A percentile compares a stretch with the other conserved stretches of the same genome.
phyloP scores from a whole-genome alignment of 2,329 filamentous ascomycete species.

The Chrysosphaeria jannelii region DNA sequence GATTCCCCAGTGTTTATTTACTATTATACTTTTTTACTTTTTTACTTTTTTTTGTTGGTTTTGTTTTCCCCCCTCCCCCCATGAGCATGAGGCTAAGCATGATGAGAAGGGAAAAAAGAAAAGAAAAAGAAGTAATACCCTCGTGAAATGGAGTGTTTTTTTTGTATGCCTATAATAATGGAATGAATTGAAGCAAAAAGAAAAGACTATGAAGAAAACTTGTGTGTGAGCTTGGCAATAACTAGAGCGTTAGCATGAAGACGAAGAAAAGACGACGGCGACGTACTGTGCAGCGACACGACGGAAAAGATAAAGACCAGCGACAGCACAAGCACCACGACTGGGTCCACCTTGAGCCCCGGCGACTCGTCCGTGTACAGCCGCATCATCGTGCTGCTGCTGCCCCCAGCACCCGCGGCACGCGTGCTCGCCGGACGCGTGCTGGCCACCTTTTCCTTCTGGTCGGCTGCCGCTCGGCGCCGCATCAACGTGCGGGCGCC shows the following conservation, averaged over 20 bases:
- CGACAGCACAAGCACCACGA: constrained; percentile 84
- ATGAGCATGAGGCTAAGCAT: too few species aligned
- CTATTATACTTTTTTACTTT: too few species aligned
- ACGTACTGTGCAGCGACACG: constrained; percentile 84
- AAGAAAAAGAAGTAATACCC: too few species aligned
- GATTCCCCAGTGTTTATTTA: too few species aligned
- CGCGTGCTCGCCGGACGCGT: constrained; percentile 73
- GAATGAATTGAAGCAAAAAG: too few species aligned
- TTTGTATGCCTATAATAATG: too few species aligned
- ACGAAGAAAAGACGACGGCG: neutral
- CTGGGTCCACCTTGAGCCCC: constrained; percentile 88
- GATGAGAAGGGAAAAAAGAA: too few species aligned
- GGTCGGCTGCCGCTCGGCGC: constrained; percentile 79
- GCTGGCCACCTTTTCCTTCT: constrained; percentile 94
- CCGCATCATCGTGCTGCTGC: constrained; percentile 88
- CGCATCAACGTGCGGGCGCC: constrained; percentile 88
- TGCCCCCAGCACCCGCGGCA: constrained; percentile 78
- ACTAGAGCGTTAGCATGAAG: constrained; percentile 3
- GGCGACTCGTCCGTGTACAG: constrained; percentile 97
- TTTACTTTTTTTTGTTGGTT: constrained; percentile 5
- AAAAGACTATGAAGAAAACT: too few species aligned
- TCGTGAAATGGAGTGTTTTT: too few species aligned
- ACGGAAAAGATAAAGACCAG: constrained; percentile 98
- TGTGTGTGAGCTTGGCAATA: constrained; percentile 6
- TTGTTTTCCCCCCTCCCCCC: constrained; percentile 3